Conservation (phyloP, 2,329 filamentous ascomycete genomes). For the Aspergillus viridinutans region DNA sequence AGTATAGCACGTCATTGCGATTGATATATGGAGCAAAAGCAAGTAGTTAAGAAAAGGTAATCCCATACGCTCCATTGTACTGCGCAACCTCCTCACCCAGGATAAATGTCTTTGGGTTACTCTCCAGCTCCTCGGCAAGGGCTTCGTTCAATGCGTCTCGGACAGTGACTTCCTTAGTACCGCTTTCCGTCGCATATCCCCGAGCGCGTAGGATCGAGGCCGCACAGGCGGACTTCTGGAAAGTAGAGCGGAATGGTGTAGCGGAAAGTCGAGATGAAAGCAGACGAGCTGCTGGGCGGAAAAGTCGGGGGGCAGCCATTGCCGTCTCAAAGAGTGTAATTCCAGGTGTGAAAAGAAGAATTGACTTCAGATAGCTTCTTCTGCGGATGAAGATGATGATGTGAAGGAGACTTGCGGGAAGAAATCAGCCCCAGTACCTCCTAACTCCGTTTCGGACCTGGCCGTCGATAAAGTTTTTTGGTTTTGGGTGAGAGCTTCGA, state of each 20-base stretch:
- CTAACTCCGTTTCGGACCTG: constrained; percentile 8
- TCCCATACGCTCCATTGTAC: constrained; percentile 88
- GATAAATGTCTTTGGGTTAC: constrained; percentile 91
- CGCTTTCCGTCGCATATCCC: constrained; percentile 56
- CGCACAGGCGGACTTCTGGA: constrained; percentile 48
- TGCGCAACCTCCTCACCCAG: constrained; percentile 98
- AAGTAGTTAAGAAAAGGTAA: constrained; percentile 1
- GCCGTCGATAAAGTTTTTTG: constrained; percentile 11
- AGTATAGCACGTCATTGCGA: background rate
- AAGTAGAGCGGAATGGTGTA: constrained; percentile 50
- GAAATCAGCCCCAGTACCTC: constrained; percentile 4
- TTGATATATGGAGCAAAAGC: constrained; percentile 1
- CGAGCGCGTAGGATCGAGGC: constrained; percentile 47
- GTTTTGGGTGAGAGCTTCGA: constrained; percentile 24
- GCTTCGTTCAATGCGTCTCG: constrained; percentile 97
- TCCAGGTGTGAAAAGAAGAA: constrained; percentile 13
- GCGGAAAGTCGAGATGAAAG: constrained; percentile 52
- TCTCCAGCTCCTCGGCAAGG: constrained; percentile 92
- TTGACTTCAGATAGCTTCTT: constrained; percentile 7
- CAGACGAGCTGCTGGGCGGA: constrained; percentile 62
- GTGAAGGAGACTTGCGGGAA: constrained; percentile 7
- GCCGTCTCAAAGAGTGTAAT: constrained; percentile 31
- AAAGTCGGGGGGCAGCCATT: constrained; percentile 59
- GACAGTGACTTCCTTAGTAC: constrained; percentile 89
- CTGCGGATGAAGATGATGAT: constrained; percentile 8